Evolutionary conservation across 441 rosid species (phyloP).

Genomic region (Populus trichocarpa): DNA sequence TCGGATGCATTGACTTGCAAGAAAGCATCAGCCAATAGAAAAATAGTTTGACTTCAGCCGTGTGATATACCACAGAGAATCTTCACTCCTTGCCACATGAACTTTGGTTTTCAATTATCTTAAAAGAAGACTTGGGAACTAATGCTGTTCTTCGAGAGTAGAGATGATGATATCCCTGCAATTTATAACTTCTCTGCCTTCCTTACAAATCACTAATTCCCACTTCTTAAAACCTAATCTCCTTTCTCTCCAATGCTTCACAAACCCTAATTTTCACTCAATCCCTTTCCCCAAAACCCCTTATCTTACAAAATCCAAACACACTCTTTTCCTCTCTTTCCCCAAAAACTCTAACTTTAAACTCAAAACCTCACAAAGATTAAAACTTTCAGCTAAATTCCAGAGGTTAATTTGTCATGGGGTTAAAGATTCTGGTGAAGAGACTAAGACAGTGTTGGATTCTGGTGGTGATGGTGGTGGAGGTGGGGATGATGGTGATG

Average conservation of each 20-base stretch:
- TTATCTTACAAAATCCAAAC: conserved; percentile 4
- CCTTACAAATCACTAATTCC: conserved; percentile 28
- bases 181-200: conserved; percentile 26
- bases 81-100: not conserved
- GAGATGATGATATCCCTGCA: conserved; percentile 41
- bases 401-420: conserved; percentile 36
- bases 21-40: not conserved
- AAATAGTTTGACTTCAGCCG: not conserved
- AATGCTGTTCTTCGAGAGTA: not conserved
- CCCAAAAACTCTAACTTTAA: conserved; percentile 5
- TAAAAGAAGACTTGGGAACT: not conserved
- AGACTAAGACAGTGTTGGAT: not conserved
- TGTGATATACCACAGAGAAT: not conserved
- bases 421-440: conserved; percentile 44
- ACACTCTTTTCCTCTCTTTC: conserved; percentile 12
- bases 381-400: conserved; percentile 14
- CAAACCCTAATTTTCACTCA: conserved; percentile 5
- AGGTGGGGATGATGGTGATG: conserved; percentile 35
- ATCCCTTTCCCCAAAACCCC: conserved; percentile 17
- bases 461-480: conserved; percentile 31
- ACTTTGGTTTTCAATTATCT: not conserved
- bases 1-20: not conserved
- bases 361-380: conserved; percentile 10
- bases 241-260: conserved; percentile 5
- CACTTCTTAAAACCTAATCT: not conserved